Evolutionary conservation across 176 grass and related monocot species (phyloP), one percentile per base, ranked within the genome.

Genomic region (Bolboschoenus planiculmis): DNA sequence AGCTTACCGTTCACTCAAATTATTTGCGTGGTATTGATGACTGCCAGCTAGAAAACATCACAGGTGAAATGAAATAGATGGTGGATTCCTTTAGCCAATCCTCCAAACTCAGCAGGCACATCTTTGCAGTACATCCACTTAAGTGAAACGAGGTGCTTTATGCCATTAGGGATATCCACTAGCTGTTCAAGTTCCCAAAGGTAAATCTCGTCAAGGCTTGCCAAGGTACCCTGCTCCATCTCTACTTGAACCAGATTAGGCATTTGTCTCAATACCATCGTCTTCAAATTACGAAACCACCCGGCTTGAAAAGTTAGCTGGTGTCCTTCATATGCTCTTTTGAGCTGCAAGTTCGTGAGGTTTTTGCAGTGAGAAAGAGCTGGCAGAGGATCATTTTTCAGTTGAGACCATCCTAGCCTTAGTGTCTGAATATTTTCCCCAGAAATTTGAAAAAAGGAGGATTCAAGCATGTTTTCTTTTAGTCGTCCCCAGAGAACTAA

Each of bases 401-500:
- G 18, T 39, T 51, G 44, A 58, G 44, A 81, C 77, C 75, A 83
- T 7, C 33, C 15, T 2, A 44, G 78, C 71, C 27, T 0, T 42
- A 88, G 23, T 14, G 20, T 6, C 7, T 47, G 80, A 48, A 91
- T 81, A 13, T 35, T 64, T 55, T 33, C 44, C 2, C 60, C 33
- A 3, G 78, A 76, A 50, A 0, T 68, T 29, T 47, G 43, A 47
- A 88, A 91, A 33, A 91, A 83, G 3, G 79, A 48, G 36, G 53
- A 86, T 16, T 56, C 15, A 11, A 92, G 39, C 27, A 81, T 90
- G 21, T 48, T 54, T 84, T 85, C 53, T 61, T 83, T 61, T 4
- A 92, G 82, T 10, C 10, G 53, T 0, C 86, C 91, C 13, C 4
- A 3, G 43, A 93, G 83, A 44, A 5, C 1, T 3, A 90, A 80